phyloP scores from a whole-genome alignment of 2,329 filamentous ascomycete species.

The Volutella citrinella region DNA sequence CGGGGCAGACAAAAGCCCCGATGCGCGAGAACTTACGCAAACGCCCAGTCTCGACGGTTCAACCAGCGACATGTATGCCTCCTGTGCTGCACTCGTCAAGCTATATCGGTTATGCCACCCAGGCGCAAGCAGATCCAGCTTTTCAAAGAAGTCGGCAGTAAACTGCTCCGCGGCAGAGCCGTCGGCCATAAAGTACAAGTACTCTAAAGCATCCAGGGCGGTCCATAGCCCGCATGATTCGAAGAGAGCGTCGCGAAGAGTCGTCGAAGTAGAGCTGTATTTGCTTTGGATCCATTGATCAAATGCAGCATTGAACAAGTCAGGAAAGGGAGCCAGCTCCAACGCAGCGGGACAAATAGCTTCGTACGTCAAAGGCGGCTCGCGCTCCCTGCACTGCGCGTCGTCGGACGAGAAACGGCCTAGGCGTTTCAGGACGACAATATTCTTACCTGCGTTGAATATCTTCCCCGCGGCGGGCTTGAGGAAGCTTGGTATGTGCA shows the following conservation, averaged over 20 bases:
- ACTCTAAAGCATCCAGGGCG: conserved; percentile 64
- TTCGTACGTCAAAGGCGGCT: conserved; percentile 54
- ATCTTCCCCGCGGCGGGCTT: conserved; percentile 67
- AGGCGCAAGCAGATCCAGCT: conserved; percentile 59
- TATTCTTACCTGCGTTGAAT: conserved; percentile 84
- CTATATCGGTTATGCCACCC: conserved; percentile 80
- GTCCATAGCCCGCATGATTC: conserved; percentile 64
- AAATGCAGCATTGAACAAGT: conserved; percentile 70
- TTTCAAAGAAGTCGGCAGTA: conserved; percentile 67
- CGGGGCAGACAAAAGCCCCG: too few species aligned
- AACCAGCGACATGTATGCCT: conserved; percentile 60
- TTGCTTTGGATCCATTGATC: conserved; percentile 74
- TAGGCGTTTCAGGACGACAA: conserved; percentile 76
- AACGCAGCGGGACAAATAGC: conserved; percentile 48
- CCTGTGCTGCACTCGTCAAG: conserved; percentile 73
- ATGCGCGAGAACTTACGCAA: too few species aligned
- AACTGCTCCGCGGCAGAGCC: conserved; percentile 66
- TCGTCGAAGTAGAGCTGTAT: conserved; percentile 65
- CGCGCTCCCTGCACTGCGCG: conserved; percentile 28
- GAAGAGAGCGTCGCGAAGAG: conserved; percentile 65
- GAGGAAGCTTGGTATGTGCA: conserved; percentile 74
- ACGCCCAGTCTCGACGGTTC: conserved; percentile 63
- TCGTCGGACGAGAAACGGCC: conserved; percentile 46
- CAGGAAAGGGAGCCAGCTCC: conserved; percentile 65
- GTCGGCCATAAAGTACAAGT: conserved; percentile 75